Evolutionary conservation across 306 rosid genomes (phyloP), one percentile per base, ranked within the genome.

Genomic region (Mimosa pudica): DNA sequence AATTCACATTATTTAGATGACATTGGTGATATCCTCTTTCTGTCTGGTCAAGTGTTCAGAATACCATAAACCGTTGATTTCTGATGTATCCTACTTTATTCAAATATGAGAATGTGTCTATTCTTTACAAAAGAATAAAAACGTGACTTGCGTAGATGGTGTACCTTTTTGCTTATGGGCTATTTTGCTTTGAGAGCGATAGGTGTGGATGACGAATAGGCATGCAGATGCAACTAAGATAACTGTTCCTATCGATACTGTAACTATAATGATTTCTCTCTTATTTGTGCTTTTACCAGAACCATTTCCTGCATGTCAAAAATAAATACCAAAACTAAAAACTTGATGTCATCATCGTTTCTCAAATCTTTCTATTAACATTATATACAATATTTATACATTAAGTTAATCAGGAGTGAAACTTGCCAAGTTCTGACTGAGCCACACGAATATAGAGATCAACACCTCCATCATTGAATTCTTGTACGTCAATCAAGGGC

Each of bases 351-450:
- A 32, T 32, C 42, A 33, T 32, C 9, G n/a, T 61, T 61, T 61
- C 38, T 30, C 1, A 61, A 10, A 30, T 61, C 66, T 54, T 54
- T 54, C 61, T 61, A 60, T 57, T n/a, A 4, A 14, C 18, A 57
- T 7, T 5, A 55, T 55, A 55, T 17, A n/a, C 62, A 17, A n/a
- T 17, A 7, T 3, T n/a, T n/a, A n/a, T 10, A 57, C 30, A 58
- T 58, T 3, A 58, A 58, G 13, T 16, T 54, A 5, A 58, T 10
- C 4, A 61, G 41, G 30, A 3, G 38, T 1, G 7, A 12, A 24
- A 62, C 58, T 55, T 65, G 88, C 94, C 86, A 24, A 82, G 77
- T 71, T 90, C 87, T 44, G 85, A 66, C n/a, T 73, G 17, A 14
- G 85, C 76, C 7, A 80, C 48, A 61, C 85, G 89, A 45, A 86